Conservation (phyloP, 768 basidiomycete species). For the Amanita exitialis region DNA sequence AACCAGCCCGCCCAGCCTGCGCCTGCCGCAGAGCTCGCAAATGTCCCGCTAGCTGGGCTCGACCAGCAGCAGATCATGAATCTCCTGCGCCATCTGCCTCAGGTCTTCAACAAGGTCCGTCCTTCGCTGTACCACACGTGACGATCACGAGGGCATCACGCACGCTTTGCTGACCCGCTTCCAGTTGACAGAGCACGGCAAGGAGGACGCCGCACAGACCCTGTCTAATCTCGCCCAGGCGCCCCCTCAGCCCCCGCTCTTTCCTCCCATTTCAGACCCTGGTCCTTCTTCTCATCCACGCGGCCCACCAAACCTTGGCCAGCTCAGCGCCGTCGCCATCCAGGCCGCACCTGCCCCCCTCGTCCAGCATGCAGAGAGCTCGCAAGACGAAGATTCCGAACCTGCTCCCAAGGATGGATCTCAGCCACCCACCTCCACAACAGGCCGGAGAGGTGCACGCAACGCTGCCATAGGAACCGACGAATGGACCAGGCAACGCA, state of each 20-base stretch:
- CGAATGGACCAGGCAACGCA: constrained; percentile 72
- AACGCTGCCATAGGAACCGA: constrained; percentile 59
- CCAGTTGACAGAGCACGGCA: constrained; percentile 37
- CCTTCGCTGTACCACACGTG: constrained; percentile 19
- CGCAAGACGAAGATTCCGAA: constrained; percentile 4
- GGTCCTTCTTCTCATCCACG: constrained; percentile 68
- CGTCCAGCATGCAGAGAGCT: constrained; percentile 11
- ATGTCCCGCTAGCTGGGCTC: constrained; percentile 22
- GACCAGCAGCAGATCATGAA: constrained; percentile 50
- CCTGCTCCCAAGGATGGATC: constrained; percentile 8
- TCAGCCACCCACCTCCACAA: constrained; percentile 12
- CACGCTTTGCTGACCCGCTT: constrained; percentile 1
- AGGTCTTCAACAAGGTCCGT: constrained; percentile 43
- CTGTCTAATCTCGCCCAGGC: constrained; percentile 44
- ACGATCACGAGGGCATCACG: constrained; percentile 14
- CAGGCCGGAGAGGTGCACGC: constrained; percentile 39
- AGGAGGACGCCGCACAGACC: constrained; percentile 54
- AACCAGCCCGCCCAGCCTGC: constrained; percentile 19
- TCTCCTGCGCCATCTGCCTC: constrained; percentile 45
- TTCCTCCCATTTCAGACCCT: constrained; percentile 51
- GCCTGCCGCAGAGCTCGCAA: constrained; percentile 16
- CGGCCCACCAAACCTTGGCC: constrained; percentile 55
- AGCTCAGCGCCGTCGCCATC: constrained; percentile 44
- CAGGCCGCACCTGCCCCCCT: constrained; percentile 27
- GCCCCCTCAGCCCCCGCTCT: constrained; percentile 18